A percentile compares a stretch with the other conserved stretches of the same genome.
phyloP scores from a whole-genome alignment of 2,329 filamentous ascomycete species.

The Penicillium sp. region DNA sequence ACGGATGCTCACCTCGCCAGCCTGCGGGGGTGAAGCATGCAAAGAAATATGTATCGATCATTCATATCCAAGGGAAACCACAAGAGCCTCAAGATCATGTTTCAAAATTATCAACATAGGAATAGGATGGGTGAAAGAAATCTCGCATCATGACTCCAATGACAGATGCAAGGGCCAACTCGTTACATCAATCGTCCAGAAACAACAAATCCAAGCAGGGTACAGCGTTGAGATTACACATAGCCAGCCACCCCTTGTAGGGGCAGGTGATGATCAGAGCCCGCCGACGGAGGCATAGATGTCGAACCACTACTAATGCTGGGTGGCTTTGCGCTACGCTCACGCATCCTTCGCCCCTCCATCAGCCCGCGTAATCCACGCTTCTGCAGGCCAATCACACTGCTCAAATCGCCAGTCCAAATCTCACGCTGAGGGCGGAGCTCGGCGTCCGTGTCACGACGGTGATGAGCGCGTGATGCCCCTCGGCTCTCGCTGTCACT shows the following conservation, averaged over 20 bases:
- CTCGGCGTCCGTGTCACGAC: slow-evolving; percentile 42
- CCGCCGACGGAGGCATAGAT: slow-evolving; percentile 22
- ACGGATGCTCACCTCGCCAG: slow-evolving; percentile 19
- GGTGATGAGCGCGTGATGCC: slow-evolving; percentile 44
- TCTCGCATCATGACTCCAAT: background rate
- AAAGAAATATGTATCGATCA: slow-evolving; percentile 14
- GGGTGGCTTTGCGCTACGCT: slow-evolving; percentile 58
- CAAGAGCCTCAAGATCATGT: background rate
- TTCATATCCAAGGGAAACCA: slow-evolving; percentile 7
- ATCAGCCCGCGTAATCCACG: slow-evolving; percentile 87
- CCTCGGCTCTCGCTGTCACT: slow-evolving; percentile 32
- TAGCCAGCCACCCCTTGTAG: slow-evolving; percentile 25
- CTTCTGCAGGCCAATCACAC: slow-evolving; percentile 94
- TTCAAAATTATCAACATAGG: background rate
- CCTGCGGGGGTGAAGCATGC: slow-evolving; percentile 22
- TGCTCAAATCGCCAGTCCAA: slow-evolving; percentile 74
- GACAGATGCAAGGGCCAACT: background rate
- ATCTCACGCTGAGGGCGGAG: slow-evolving; percentile 59
- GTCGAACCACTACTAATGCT: slow-evolving; percentile 27
- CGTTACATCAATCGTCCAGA: background rate
- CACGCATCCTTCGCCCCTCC: slow-evolving; percentile 86
- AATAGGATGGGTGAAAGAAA: background rate
- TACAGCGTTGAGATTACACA: background rate
- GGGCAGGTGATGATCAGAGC: slow-evolving; percentile 21
- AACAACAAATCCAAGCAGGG: background rate